Conservation (phyloP, 305 asterid species). For the Fraxinus sp. region DNA sequence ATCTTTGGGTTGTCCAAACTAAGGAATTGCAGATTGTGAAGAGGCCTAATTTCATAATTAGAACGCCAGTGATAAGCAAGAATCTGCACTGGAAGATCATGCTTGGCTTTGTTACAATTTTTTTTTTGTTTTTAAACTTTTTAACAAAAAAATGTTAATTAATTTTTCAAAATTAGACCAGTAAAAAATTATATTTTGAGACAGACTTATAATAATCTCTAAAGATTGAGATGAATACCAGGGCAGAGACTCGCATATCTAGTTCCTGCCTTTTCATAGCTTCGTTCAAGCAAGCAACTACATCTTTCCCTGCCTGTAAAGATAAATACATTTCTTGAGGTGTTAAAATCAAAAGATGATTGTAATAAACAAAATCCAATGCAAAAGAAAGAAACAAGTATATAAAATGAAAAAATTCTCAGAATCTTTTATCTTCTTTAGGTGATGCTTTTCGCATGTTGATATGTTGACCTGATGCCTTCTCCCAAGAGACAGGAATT, state of each 20-base stretch:
- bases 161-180: neutral
- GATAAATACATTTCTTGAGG: neutral
- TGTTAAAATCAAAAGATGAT: neutral
- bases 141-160: neutral
- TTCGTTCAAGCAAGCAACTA: slow-evolving; percentile 72
- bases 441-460: neutral
- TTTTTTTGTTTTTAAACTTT: neutral
- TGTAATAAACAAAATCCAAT: neutral
- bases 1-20: neutral
- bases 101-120: neutral
- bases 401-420: neutral
- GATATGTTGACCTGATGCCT: neutral
- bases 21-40: neutral
- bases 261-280: slow-evolving; percentile 68
- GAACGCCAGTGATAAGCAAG: slow-evolving; percentile 2
- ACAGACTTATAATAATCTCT: neutral
- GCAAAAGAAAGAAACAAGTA: neutral
- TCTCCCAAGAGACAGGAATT: neutral
- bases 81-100: neutral
- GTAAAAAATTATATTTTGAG: neutral
- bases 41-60: neutral
- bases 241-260: slow-evolving; percentile 68
- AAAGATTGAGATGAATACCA: slow-evolving; percentile 45
- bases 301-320: slow-evolving; percentile 71
- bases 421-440: neutral